A percentile compares a stretch with the other conserved stretches of the same genome.
These are phyloP conservation scores for Novymonas esmeraldas DNA, from an alignment of 208 protist species.

Conservation along the genomic window DNA sequence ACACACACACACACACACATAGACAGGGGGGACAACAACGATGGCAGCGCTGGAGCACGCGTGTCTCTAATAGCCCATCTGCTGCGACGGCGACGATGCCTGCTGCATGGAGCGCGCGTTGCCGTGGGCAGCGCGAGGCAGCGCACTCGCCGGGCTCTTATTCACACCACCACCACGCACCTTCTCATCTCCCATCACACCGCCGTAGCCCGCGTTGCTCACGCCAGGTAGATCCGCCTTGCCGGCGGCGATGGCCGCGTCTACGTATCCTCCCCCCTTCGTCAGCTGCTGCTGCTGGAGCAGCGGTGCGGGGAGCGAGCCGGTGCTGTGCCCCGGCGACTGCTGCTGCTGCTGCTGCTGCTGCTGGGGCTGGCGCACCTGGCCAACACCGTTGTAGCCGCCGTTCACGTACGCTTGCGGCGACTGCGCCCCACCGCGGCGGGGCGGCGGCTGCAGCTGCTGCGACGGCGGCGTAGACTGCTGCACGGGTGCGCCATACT, in stretches of 20 bases:
- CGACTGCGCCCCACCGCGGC: conserved; percentile 16
- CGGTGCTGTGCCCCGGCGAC: neutral
- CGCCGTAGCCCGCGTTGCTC: neutral
- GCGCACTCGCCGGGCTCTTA: neutral
- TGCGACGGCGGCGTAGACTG: conserved; percentile 7
- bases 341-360: conserved; percentile 2
- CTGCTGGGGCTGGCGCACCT: conserved; percentile 2
- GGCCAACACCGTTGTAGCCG: conserved; percentile 17
- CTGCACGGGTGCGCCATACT: conserved; percentile 13
- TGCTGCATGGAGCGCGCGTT: neutral
- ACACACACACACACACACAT: neutral
- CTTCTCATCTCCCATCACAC: neutral
- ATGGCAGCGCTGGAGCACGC: too few species aligned
- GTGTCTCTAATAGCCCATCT: conserved; percentile 15
- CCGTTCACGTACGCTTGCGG: conserved; percentile 30
- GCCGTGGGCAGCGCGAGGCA: neutral
- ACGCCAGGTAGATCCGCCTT: neutral
- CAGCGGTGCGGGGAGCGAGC: neutral
- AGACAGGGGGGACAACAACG: neutral
- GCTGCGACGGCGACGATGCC: neutral
- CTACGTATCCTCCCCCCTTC: neutral
- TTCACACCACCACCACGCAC: neutral
- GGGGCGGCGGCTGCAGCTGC: conserved; percentile 15
- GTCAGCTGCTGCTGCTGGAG: conserved; percentile 14
- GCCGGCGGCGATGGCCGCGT: neutral